Percentiles rank a stretch among this genome's conserved stretches.
These are phyloP conservation scores for Claviceps lovelessii DNA, from an alignment of 2,329 filamentous ascomycete species.

Conservation along the genomic window DNA sequence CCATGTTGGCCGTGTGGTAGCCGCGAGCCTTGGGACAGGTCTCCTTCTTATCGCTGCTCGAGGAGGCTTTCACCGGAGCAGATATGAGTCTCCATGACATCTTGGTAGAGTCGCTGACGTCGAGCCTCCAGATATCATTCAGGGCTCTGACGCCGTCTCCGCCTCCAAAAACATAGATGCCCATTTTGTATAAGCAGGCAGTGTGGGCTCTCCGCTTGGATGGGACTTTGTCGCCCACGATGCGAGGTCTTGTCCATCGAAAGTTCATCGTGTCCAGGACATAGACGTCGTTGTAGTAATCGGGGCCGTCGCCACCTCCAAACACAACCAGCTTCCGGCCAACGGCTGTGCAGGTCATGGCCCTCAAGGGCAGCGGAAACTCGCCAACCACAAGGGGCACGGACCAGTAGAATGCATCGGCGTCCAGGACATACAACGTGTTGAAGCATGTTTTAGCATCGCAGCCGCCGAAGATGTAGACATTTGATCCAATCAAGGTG, in stretches of 20 bases:
- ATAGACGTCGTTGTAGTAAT: constrained; percentile 60
- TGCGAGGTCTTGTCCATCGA: constrained; percentile 48
- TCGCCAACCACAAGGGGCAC: constrained; percentile 50
- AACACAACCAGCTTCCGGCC: constrained; percentile 58
- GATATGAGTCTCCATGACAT: constrained; percentile 57
- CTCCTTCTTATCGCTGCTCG: constrained; percentile 17
- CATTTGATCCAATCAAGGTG: constrained; percentile 50
- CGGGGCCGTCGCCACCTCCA: constrained; percentile 54
- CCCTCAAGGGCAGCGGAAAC: constrained; percentile 48
- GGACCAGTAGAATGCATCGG: constrained; percentile 57
- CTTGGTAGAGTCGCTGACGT: constrained; percentile 50
- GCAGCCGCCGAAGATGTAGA: constrained; percentile 57
- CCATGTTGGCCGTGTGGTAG: constrained; percentile 61
- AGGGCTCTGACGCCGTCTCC: constrained; percentile 56
- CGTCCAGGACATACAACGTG: constrained; percentile 54
- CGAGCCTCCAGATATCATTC: constrained; percentile 59
- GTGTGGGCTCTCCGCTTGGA: constrained; percentile 53
- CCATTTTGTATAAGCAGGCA: constrained; percentile 54
- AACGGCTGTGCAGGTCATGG: constrained; percentile 59
- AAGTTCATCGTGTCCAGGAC: constrained; percentile 58
- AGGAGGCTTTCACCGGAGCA: constrained; percentile 23
- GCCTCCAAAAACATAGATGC: constrained; percentile 58
- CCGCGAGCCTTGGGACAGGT: constrained; percentile 47
- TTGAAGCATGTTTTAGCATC: constrained; percentile 55
- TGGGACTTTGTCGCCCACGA: constrained; percentile 42